A percentile compares a stretch with the other conserved stretches of the same genome.
Conservation (phyloP, 208 protist species). For the Wallacemonas sp. region DNA sequence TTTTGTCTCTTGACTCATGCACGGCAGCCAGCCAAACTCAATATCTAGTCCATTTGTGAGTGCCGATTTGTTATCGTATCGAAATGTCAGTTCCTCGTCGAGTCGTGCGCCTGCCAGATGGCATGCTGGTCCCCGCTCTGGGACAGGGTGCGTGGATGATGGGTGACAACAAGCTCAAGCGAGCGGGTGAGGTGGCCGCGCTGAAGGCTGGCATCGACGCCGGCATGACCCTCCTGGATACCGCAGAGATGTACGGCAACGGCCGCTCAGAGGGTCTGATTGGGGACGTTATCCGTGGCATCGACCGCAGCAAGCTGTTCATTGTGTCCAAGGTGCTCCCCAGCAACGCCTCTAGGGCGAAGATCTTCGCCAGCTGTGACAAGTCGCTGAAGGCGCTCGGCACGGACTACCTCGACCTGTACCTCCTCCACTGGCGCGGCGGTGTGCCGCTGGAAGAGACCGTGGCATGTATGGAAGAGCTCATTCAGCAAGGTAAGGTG, state of each 20-base stretch:
- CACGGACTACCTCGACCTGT: constrained; percentile 86
- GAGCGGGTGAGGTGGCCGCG: constrained; percentile 26
- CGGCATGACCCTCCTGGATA: constrained; percentile 52
- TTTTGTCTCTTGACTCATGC: too few species aligned
- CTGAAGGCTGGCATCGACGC: constrained; percentile 30
- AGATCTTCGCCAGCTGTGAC: constrained; percentile 71
- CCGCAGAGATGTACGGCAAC: constrained; percentile 57
- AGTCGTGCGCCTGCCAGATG: constrained; percentile 27
- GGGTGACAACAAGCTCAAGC: constrained; percentile 27
- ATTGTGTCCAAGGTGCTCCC: constrained; percentile 93
- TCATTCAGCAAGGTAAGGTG: constrained; percentile 73
- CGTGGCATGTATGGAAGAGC: constrained; percentile 76
- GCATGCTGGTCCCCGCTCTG: constrained; percentile 29
- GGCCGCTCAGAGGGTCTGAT: constrained; percentile 42
- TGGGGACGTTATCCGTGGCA: constrained; percentile 33
- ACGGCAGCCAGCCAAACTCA: too few species aligned
- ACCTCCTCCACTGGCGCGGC: constrained; percentile 90
- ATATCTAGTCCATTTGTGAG: too few species aligned
- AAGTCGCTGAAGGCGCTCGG: constrained; percentile 62
- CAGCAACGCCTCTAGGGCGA: constrained; percentile 66
- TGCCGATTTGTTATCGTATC: too few species aligned
- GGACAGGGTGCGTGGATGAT: constrained; percentile 48
- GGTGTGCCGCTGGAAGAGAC: constrained; percentile 52
- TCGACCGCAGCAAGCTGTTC: constrained; percentile 80
- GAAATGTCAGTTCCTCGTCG: constrained; percentile 10